Percentiles rank a stretch among this genome's conserved stretches.
Conservation (phyloP, 2,329 filamentous ascomycete species). For the Fusarium sp. region DNA sequence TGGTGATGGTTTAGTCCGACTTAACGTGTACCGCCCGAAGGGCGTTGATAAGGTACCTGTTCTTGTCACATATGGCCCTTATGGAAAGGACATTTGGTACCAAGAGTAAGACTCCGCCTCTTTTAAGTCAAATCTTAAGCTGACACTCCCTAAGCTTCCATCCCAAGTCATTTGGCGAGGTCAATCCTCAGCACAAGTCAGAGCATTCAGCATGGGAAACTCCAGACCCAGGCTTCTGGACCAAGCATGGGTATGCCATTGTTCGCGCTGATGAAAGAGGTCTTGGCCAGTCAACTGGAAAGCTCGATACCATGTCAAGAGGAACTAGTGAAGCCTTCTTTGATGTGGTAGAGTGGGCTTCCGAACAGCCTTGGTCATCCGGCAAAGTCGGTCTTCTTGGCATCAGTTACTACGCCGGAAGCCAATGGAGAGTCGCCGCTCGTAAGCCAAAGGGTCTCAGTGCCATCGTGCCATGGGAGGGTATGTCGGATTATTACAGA, state of each 20-base stretch:
- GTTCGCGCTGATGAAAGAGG: constrained; percentile 68
- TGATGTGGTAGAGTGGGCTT: constrained; percentile 66
- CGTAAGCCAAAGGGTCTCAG: constrained; percentile 62
- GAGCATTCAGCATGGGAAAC: constrained; percentile 72
- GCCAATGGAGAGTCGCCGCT: constrained; percentile 66
- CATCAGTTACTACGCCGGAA: constrained; percentile 64
- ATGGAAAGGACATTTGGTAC: constrained; percentile 81
- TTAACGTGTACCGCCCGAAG: constrained; percentile 26
- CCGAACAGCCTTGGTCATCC: constrained; percentile 61
- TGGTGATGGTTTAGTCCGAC: constrained; percentile 5
- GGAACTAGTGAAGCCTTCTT: constrained; percentile 65
- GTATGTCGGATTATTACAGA: constrained; percentile 69
- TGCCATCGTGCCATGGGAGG: constrained; percentile 66
- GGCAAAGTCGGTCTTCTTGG: constrained; percentile 66
- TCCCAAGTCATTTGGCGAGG: constrained; percentile 61
- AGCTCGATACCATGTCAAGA: constrained; percentile 65
- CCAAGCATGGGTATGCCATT: constrained; percentile 67
- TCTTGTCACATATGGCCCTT: constrained; percentile 79
- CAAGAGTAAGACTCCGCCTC: constrained; percentile 56
- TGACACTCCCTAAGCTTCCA: constrained; percentile 53
- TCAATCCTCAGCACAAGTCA: constrained; percentile 68
- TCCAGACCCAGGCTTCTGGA: constrained; percentile 72
- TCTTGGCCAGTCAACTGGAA: constrained; percentile 63
- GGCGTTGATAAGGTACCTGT: constrained; percentile 62
- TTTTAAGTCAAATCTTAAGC: no score